Base-by-base conservation (phyloP, 2,329 filamentous ascomycete species). In the Tolypocladium paradoxum region DNA sequence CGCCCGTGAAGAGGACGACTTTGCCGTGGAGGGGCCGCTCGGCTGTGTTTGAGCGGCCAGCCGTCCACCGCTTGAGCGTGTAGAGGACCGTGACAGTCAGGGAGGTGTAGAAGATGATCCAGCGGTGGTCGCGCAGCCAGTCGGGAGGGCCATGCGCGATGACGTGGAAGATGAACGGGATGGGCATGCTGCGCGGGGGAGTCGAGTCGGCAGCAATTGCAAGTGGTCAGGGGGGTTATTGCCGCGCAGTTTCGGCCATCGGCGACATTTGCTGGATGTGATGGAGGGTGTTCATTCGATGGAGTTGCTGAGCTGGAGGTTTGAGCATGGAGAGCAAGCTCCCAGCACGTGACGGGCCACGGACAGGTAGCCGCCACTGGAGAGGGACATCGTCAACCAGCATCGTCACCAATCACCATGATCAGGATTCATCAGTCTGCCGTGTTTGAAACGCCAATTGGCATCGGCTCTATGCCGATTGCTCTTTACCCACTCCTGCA, bases 11-110 rank as follows among this genome's bases (percentile, higher is more conserved):
- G 76, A 99, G 85, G 46, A 96, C 79, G 49, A 99, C 90, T 66
- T 95, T 95, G 48, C 90, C 90, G 69, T 96, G 90, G 84, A 99
- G 90, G 53, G 87, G 78, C 55, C 89, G 81, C 66, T 96, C 90
- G 29, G 88, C 80, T 43, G 70, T 72, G 69, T 93, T 96, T 60
- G 70, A 73, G 14, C 84, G 80, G 60, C 93, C 95, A 58, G 82
- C 82, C 63, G 85, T 87, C 73, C 87, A 96, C 63, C 76, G 76
- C 75, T 96, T 97, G 48, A 78, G 62, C 33, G 77, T 55, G 48
- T 66, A 65, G 31, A 82, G 60, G 40, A 70, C 58, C 6, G 67
- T 65, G n/a, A 73, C 45, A 43, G 70, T 57, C 22, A 67, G 63
- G 40, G 64, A 61, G 20, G 65, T 59, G 60, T 75, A 72, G 61